These are phyloP conservation scores for Curvularia sp. DNA, from an alignment of 2,329 filamentous ascomycete genomes.

Conservation along the genomic window DNA sequence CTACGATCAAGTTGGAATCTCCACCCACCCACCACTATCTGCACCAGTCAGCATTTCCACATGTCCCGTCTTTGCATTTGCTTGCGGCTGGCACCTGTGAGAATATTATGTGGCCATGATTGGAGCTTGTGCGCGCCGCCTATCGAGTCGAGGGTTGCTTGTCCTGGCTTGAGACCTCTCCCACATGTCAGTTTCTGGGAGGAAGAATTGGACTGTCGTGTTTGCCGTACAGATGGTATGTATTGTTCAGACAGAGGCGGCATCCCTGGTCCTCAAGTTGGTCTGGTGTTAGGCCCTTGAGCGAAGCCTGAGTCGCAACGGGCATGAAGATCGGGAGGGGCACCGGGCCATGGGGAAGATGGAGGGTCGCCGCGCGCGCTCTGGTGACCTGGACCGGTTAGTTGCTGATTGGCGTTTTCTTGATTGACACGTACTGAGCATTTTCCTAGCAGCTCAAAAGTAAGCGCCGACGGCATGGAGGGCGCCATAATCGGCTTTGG, in stretches of 20 bases:
- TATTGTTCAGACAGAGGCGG: constrained; percentile 94
- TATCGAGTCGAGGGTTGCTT: constrained; percentile 82
- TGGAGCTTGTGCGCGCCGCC: constrained; percentile 95
- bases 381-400: constrained; percentile 77
- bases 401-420: not conserved
- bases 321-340: constrained; percentile 97
- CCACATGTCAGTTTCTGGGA: constrained; percentile 26
- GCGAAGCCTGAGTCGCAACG: constrained; percentile 92
- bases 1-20: constrained; percentile 23
- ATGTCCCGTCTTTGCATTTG: not conserved
- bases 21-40: constrained; percentile 57
- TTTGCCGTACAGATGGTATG: constrained; percentile 75
- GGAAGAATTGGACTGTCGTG: not conserved
- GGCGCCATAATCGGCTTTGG: constrained; percentile 36
- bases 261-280: constrained; percentile 91
- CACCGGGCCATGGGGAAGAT: constrained; percentile 89
- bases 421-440: constrained; percentile 40
- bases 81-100: constrained; percentile 65
- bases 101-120: constrained; percentile 92
- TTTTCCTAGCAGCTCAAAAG: constrained; percentile 49
- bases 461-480: constrained; percentile 48
- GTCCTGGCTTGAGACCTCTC: constrained; percentile 86
- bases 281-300: constrained; percentile 91
- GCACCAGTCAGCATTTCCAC: constrained; percentile 35
- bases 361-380: constrained; percentile 86